These are phyloP conservation scores for Malassezia psittaci DNA, from an alignment of 1,284 basidiomycete genomes.

Conservation along the genomic window DNA sequence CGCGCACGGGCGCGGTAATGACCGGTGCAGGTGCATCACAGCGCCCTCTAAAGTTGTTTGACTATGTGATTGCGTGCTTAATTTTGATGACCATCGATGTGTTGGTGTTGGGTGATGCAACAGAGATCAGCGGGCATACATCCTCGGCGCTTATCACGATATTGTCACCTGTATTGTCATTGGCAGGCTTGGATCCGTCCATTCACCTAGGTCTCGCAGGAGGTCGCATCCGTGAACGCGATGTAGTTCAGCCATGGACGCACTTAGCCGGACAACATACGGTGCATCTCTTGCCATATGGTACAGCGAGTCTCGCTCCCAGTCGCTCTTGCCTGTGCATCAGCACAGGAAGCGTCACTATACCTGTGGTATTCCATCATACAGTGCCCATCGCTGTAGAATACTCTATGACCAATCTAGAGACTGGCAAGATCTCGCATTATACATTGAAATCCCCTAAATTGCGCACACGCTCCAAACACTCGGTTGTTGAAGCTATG, in stretches of 20 bases:
- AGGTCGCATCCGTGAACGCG: conserved; percentile 47
- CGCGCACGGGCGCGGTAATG: not conserved
- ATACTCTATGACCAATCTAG: conserved; percentile 67
- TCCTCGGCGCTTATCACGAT: not conserved
- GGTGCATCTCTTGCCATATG: conserved; percentile 67
- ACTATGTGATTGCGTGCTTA: conserved; percentile 23
- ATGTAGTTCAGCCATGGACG: conserved; percentile 45
- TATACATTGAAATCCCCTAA: conserved; percentile 54
- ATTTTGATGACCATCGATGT: conserved; percentile 22
- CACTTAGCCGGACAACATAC: conserved; percentile 81
- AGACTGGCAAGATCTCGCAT: conserved; percentile 52
- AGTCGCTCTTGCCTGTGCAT: conserved; percentile 56
- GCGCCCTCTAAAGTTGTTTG: conserved; percentile 8
- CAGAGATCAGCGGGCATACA: conserved; percentile 11
- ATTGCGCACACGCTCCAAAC: not conserved
- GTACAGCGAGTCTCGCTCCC: conserved; percentile 72
- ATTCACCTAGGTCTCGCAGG: conserved; percentile 41
- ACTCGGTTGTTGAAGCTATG: not conserved
- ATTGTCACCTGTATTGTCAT: conserved; percentile 17
- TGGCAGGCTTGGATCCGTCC: conserved; percentile 50
- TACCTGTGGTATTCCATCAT: conserved; percentile 82
- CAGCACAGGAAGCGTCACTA: conserved; percentile 53
- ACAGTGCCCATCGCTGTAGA: conserved; percentile 64
- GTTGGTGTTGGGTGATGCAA: conserved; percentile 18
- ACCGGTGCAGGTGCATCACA: conserved; percentile 9